Base-by-base conservation (phyloP, 2,329 filamentous ascomycete species). In the Tolypocladium album region DNA sequence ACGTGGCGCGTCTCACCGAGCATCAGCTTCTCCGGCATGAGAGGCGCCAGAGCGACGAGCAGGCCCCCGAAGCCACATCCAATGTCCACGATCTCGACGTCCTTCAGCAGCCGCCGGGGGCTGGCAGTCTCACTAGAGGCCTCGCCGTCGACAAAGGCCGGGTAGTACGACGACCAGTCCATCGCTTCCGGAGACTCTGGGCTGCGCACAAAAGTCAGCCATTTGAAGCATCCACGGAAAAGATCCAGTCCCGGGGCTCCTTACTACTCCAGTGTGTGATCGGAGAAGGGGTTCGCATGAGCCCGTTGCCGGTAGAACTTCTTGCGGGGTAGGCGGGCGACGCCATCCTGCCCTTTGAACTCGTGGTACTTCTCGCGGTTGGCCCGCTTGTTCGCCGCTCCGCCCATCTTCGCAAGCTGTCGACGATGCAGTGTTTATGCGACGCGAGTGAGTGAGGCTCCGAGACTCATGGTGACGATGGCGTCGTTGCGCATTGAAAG, bases 221-320 rank as follows among this genome's bases (percentile, higher is more conserved):
- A 13, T 34, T 31, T 22, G 50, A 9, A 15, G 13, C n/a, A 36
- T 4, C 3, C 17, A 12, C 9, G 17, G 9, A 20, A 2, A 1
- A 13, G 20, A 52, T 22, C 27, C 20, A 15, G 8, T 6, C 27
- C n/a, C 15, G n/a, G n/a, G 47, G 9, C 17, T 53, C 50, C 50
- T 61, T 83, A 96, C 94, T 99, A 99, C 68, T 82, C 81, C 71
- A 99, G 79, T 61, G 84, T 79, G 78, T 99, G 94, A 70, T 99
- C 94, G 3, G 93, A 97, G 76, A 99, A 99, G 8, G 93, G 92
- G 77, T 99, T 99, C 64, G 94, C 94, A 77, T 99, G 94, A 43
- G 94, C 94, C 73, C 94, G 85, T 75, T 99, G 94, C 60, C 94
- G 86, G 74, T 96, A 99, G 77, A 94, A 96, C 78, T 89, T 93